Evolutionary conservation across 768 basidiomycete species (phyloP).

Genomic region (Russula ochroleuca): DNA sequence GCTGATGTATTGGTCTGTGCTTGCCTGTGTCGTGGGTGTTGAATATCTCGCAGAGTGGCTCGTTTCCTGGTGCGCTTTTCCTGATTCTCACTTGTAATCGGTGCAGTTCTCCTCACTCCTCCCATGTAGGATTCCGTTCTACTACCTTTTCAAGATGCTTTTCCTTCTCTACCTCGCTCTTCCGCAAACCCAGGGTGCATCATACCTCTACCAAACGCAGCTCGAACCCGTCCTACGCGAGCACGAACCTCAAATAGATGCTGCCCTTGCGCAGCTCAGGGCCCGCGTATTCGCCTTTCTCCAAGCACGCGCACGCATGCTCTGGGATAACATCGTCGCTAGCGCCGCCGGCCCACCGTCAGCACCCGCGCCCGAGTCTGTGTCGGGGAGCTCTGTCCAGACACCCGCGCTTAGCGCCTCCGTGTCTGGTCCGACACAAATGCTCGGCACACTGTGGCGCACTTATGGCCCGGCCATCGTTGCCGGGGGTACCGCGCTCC

Average conservation of each 20-base stretch:
- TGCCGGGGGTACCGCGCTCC: slow-evolving; percentile 59
- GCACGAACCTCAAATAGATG: slow-evolving; percentile 85
- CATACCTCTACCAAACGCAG: slow-evolving; percentile 75
- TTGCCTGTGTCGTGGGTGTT: slow-evolving; percentile 73
- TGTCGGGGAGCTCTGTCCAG: slow-evolving; percentile 31
- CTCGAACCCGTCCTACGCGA: slow-evolving; percentile 78
- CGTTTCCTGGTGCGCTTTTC: slow-evolving; percentile 66
- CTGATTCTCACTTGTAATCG: not conserved
- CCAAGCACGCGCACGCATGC: slow-evolving; percentile 54
- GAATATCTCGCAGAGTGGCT: slow-evolving; percentile 87
- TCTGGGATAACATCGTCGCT: slow-evolving; percentile 62
- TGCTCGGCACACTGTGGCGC: slow-evolving; percentile 67
- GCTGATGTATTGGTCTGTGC: slow-evolving; percentile 97
- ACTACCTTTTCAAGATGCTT: slow-evolving; percentile 72
- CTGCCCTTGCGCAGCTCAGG: slow-evolving; percentile 63
- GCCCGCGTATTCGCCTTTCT: slow-evolving; percentile 56
- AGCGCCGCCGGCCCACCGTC: slow-evolving; percentile 44
- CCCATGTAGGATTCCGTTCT: slow-evolving; percentile 76
- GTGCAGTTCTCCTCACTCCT: slow-evolving; percentile 8
- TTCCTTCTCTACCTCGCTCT: slow-evolving; percentile 88
- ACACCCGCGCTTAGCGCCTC: slow-evolving; percentile 51
- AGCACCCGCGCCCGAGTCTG: slow-evolving; percentile 26
- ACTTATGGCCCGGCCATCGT: slow-evolving; percentile 71
- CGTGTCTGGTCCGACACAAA: slow-evolving; percentile 58
- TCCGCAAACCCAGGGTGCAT: slow-evolving; percentile 84